These are phyloP conservation scores for Arabidopsis hybrid DNA, from an alignment of 441 rosid species.

Conservation along the genomic window DNA sequence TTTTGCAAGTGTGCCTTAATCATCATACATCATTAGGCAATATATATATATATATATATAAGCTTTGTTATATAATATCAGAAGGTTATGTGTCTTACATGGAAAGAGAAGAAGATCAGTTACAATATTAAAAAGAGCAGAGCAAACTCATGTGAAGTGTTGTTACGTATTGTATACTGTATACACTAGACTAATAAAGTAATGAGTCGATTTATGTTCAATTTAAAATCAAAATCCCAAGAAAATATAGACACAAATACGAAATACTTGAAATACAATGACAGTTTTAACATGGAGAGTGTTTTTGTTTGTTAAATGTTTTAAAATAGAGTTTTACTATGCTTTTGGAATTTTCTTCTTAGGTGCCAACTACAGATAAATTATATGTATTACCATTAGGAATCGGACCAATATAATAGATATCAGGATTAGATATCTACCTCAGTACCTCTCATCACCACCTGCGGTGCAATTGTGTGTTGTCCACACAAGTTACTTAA, in stretches of 20 bases:
- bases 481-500: conserved; percentile 23
- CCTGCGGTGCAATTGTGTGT: not conserved
- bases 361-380: not conserved
- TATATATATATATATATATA: not conserved
- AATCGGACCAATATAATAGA: not conserved
- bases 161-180: not conserved
- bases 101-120: no score
- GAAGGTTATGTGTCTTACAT: not conserved
- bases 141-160: no score
- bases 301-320: not conserved
- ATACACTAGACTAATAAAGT: not conserved
- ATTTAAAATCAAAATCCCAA: not conserved
- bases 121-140: no score
- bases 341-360: not conserved
- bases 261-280: not conserved
- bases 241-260: not conserved
- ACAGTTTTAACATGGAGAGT: not conserved
- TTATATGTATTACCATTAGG: not conserved
- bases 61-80: no score
- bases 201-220: not conserved
- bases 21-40: not conserved
- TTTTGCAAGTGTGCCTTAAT: not conserved
- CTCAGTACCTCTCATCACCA: not conserved
- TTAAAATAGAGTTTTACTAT: not conserved
- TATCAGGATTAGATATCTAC: not conserved